Percentiles rank a stretch among this genome's conserved stretches.
These are phyloP conservation scores for Scopulariopsis brevicaulis DNA, from an alignment of 2,329 filamentous ascomycete genomes.

Conservation along the genomic window DNA sequence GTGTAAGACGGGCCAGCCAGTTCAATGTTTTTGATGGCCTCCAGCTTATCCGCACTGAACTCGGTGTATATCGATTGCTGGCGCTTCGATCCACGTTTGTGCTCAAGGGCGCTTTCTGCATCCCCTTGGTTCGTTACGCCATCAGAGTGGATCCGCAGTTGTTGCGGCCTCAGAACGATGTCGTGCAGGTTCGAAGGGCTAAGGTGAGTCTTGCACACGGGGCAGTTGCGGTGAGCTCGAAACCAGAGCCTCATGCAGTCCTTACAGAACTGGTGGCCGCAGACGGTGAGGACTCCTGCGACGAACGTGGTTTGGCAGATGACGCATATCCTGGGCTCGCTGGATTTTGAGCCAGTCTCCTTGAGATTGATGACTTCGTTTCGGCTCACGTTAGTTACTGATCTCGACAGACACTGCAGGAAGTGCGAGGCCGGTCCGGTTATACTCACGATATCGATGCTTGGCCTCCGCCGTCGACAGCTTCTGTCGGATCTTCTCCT, in stretches of 20 bases:
- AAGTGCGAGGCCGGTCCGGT: not conserved
- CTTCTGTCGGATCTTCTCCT: slow-evolving; percentile 36
- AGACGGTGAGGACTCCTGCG: slow-evolving; percentile 72
- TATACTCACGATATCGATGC: slow-evolving; percentile 53
- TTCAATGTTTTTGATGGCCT: slow-evolving; percentile 73
- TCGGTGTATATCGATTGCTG: slow-evolving; percentile 56
- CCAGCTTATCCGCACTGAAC: slow-evolving; percentile 59
- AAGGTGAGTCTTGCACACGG: slow-evolving; percentile 68
- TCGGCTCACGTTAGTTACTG: not conserved
- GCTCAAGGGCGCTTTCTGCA: not conserved
- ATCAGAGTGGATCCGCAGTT: slow-evolving; percentile 50
- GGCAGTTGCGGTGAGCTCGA: slow-evolving; percentile 62
- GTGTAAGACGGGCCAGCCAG: slow-evolving; percentile 65
- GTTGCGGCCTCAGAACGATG: slow-evolving; percentile 71
- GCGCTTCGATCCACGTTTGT: not conserved
- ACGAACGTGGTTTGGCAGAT: slow-evolving; percentile 75
- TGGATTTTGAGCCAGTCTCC: slow-evolving; percentile 38
- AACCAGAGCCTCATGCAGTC: slow-evolving; percentile 79
- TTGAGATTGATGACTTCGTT: slow-evolving; percentile 38
- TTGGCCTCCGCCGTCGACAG: slow-evolving; percentile 59
- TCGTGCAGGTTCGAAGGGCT: slow-evolving; percentile 62
- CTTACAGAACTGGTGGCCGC: slow-evolving; percentile 87
- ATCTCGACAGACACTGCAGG: not conserved
- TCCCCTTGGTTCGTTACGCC: not conserved
- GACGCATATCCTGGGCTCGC: slow-evolving; percentile 62